phyloP scores from a whole-genome alignment of 2,329 filamentous ascomycete species.

The Elsinoe fawcettii region DNA sequence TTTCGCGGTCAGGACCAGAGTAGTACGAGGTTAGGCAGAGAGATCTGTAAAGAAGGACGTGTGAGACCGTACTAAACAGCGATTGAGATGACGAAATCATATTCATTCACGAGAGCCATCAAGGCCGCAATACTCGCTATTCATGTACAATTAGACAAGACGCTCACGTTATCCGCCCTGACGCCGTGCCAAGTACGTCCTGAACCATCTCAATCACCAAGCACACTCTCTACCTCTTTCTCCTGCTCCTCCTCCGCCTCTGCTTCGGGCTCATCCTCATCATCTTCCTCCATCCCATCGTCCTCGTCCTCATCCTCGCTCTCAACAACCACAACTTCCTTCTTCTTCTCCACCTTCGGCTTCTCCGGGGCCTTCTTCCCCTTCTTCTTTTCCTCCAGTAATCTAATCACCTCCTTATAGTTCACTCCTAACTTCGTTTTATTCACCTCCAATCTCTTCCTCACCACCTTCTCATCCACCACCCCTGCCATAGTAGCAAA shows the following conservation, averaged over 20 bases:
- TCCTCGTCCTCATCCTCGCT: slow-evolving; percentile 19
- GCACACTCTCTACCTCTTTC: slow-evolving; percentile 19
- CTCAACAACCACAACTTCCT: slow-evolving; percentile 15
- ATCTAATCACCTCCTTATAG: slow-evolving; percentile 75
- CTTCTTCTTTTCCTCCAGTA: slow-evolving; percentile 59
- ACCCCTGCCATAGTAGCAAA: slow-evolving; percentile 68
- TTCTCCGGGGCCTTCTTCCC: slow-evolving; percentile 37
- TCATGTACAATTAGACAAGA: slow-evolving; percentile 1
- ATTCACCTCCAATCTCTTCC: slow-evolving; percentile 68
- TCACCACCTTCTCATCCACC: slow-evolving; percentile 60
- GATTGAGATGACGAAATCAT: not conserved
- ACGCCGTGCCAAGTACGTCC: slow-evolving; percentile 3
- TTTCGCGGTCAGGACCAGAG: too few species aligned
- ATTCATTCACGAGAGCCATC: not conserved
- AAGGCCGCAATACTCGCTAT: not conserved
- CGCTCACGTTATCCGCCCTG: not conserved
- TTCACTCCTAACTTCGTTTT: slow-evolving; percentile 72
- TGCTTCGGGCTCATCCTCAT: slow-evolving; percentile 19
- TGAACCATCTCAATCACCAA: slow-evolving; percentile 14
- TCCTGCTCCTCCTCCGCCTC: slow-evolving; percentile 23
- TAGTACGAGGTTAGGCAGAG: too few species aligned
- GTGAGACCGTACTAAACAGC: not conserved
- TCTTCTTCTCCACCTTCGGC: slow-evolving; percentile 29
- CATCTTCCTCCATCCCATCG: slow-evolving; percentile 13
- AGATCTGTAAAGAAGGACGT: too few species aligned